Evolutionary conservation across 805 yeast genomes (phyloP), one percentile per base, ranked within the genome.

Genomic region (Cyberlindnera samutprakarnensis): DNA sequence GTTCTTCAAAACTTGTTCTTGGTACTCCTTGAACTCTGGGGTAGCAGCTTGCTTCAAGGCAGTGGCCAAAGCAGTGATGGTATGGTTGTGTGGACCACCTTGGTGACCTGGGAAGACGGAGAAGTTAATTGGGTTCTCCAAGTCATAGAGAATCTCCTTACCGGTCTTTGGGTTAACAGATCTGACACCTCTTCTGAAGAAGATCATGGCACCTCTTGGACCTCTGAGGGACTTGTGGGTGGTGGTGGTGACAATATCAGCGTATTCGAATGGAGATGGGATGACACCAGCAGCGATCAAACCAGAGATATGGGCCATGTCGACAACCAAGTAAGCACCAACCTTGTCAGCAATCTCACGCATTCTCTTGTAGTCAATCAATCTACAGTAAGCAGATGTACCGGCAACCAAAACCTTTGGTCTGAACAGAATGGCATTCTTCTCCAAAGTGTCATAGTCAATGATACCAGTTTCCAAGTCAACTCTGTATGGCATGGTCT

Each of bases 71-170:
- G 97, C 98, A 48, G 96, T 81, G 58, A 92, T 92, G 47, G 98
- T 92, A 68, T 92, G 98, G 72, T 92, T 92, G 68, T 92, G 97
- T 52, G 98, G 98, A 59, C 98, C 98, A 71, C 98, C 98, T 71
- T 92, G 98, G 66, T 92, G 98, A 47, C 95, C 98, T 53, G 98
- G 98, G 90, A 92, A 92, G 34, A 92, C 98, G 8, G 96, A 87
- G 63, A 92, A 92, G 73, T 92, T 92, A 66, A 92, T 88, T 59
- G 85, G 85, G 62, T 76, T 80, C 65, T 92, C 97, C 61, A 92
- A 76, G 51, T 92, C 96, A 63, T 88, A 92, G 37, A 69, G 65
- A 37, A 86, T 68, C 64, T 87, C 95, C 67, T 86, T 84, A 54
- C 97, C 97, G 51, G 86, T 83, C 70, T 88, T 87, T 56, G 83